Conservation (phyloP, 345 rosid species). For the Rhodamnia rubescens region DNA sequence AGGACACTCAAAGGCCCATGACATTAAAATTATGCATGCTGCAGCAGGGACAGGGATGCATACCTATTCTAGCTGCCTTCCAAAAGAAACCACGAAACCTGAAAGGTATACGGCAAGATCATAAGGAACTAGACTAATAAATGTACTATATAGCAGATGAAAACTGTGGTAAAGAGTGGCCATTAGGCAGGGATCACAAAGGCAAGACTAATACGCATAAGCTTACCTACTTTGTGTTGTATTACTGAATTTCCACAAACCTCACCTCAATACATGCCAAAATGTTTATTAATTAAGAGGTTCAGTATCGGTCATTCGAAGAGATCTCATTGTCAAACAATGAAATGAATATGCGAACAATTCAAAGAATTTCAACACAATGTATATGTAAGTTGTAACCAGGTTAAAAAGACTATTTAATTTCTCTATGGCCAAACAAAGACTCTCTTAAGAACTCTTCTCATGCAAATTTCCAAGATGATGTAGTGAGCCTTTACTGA, state of each 20-base stretch:
- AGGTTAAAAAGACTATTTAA: not conserved
- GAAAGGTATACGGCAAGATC: constrained; percentile 3
- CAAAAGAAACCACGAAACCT: constrained; percentile 94
- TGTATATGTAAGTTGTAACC: not conserved
- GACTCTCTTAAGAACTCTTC: not conserved
- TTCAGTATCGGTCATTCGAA: not conserved
- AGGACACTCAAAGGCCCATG: not conserved
- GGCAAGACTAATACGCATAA: not conserved
- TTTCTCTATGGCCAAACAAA: not conserved
- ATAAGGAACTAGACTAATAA: not conserved
- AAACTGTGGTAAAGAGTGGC: not conserved
- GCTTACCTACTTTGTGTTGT: not conserved
- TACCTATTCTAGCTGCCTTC: constrained; percentile 99
- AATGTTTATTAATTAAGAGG: not conserved
- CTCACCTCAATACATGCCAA: not conserved
- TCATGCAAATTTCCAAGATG: not conserved
- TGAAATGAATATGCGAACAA: not conserved
- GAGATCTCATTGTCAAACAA: not conserved
- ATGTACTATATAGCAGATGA: not conserved
- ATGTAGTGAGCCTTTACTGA: not conserved
- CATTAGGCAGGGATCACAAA: not conserved
- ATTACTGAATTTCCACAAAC: not conserved
- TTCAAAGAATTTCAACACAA: not conserved
- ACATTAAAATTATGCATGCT: not conserved
- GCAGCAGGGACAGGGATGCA: not conserved